Base-by-base conservation (phyloP, 148 eudicot genomes). In the Linanthus parryae region DNA sequence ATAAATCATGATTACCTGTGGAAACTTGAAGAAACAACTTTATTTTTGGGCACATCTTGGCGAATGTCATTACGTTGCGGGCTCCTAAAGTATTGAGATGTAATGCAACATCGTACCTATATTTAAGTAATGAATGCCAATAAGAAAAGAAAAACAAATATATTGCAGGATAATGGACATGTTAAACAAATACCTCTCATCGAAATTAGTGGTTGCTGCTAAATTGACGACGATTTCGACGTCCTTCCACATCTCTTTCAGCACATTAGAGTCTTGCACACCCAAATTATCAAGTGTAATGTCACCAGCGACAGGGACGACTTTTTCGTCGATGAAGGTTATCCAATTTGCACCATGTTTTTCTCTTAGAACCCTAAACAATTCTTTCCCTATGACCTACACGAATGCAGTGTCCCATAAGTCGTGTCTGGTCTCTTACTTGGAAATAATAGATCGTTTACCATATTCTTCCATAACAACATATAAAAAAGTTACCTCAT, bases 31-130 rank as follows among this genome's bases (percentile, higher is more conserved):
- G 59, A 34, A 83, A 60, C 39, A 77, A 56, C 58, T 72, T 63
- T n/a, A 80, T 35, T n/a, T 72, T 69, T 5, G 63, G 22, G 44
- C 91, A 83, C 46, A 72, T 80, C 68, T 77, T 83, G 34, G 77
- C 76, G 47, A 83, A 83, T 52, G 74, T 66, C 36, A 76, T 1
- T 4, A 74, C 81, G 59, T 83, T 14, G 64, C 66, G 74, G 7
- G 81, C 83, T 35, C 91, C 86, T 18, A 74, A 44, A 16, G 79
- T 74, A 37, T 83, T 83, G 52, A 83, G 73, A 20, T 24, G 40
- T 52, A 83, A 52, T 2, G 91, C 71, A 8, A 72, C 67, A 52
- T 83, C 91, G 57, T 80, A 83, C 40, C 91, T 83, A 30, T n/a
- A n/a, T n/a, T n/a, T n/a, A n/a, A n/a, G n/a, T n/a, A n/a, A n/a